A percentile compares a stretch with the other conserved stretches of the same genome.
These are phyloP conservation scores for Labyrinthula sp. DNA, from an alignment of 352 stramenopile genomes.

Conservation along the genomic window DNA sequence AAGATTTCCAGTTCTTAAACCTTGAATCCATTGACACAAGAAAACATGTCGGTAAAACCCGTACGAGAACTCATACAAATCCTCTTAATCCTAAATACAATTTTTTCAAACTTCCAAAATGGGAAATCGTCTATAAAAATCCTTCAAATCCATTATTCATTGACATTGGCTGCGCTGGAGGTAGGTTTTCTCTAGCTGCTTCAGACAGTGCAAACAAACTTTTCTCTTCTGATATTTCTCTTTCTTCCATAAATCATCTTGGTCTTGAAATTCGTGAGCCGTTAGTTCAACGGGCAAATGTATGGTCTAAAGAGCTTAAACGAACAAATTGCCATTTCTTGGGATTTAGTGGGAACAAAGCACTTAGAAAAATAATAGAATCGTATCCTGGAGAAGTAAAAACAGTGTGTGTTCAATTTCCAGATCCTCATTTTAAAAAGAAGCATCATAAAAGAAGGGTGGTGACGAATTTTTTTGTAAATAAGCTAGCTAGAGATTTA, in stretches of 20 bases:
- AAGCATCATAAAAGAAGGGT: constrained; percentile 36
- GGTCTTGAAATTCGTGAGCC: constrained; percentile 33
- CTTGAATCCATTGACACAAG: no score
- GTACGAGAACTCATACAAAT: constrained; percentile 22
- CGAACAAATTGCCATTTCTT: constrained; percentile 32
- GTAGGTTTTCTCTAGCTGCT: constrained; percentile 24
- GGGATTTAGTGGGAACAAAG: constrained; percentile 31
- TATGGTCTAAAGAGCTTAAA: constrained; percentile 9
- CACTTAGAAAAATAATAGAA: constrained; percentile 23
- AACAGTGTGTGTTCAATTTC: constrained; percentile 33
- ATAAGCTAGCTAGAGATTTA: constrained; percentile 10
- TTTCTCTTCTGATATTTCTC: constrained; percentile 4
- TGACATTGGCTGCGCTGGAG: constrained; percentile 34
- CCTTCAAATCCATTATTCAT: constrained; percentile 24
- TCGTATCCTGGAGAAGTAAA: constrained; percentile 9
- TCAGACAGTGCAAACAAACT: constrained; percentile 15
- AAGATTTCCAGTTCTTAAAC: no score
- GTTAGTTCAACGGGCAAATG: constrained; percentile 31
- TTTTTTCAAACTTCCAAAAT: constrained; percentile 7
- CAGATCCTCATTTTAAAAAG: constrained; percentile 36
- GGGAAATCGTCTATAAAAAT: constrained; percentile 15
- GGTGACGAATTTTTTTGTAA: constrained; percentile 28
- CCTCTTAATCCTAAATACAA: constrained; percentile 22
- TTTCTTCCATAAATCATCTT: constrained; percentile 25
- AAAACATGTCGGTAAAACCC: constrained; percentile 15